A percentile compares a stretch with the other conserved stretches of the same genome.
Conservation (phyloP, 2,329 filamentous ascomycete species). For the Tolypocladium ovalisporum region DNA sequence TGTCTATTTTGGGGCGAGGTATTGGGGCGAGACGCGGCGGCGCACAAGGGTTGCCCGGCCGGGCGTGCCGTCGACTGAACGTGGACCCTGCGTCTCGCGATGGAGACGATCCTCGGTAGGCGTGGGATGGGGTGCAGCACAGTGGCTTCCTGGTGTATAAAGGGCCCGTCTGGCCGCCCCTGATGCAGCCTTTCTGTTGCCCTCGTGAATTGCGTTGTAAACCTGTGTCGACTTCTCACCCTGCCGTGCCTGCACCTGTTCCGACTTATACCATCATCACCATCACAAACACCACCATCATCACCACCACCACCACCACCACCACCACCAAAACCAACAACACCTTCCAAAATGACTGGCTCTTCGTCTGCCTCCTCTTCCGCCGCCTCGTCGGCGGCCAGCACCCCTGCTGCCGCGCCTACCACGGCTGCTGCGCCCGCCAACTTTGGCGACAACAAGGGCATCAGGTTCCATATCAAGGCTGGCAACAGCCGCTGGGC, state of each 20-base stretch:
- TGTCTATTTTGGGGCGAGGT: background rate
- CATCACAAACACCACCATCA: background rate
- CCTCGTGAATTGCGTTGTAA: background rate
- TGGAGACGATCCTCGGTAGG: background rate
- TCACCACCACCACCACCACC: background rate
- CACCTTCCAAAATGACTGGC: slow-evolving; percentile 8
- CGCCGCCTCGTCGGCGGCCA: slow-evolving; percentile 6
- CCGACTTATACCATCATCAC: background rate
- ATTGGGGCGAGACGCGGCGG: background rate
- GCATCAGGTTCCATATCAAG: slow-evolving; percentile 36
- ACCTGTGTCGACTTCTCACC: background rate
- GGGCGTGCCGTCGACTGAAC: background rate
- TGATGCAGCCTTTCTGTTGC: background rate
- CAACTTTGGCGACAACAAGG: slow-evolving; percentile 24
- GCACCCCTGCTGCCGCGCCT: slow-evolving; percentile 7
- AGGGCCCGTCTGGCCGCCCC: background rate
- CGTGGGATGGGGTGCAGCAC: background rate
- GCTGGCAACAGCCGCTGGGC: slow-evolving; percentile 26
- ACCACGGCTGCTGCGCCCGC: slow-evolving; percentile 9
- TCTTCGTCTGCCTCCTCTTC: slow-evolving; percentile 7
- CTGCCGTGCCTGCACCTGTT: background rate
- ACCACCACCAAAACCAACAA: background rate
- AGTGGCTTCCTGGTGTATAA: background rate
- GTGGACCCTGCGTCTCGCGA: background rate
- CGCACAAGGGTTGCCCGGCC: background rate